These are phyloP conservation scores for Penicillium cosmopolitanum DNA, from an alignment of 495 filamentous ascomycete genomes.

Conservation along the genomic window DNA sequence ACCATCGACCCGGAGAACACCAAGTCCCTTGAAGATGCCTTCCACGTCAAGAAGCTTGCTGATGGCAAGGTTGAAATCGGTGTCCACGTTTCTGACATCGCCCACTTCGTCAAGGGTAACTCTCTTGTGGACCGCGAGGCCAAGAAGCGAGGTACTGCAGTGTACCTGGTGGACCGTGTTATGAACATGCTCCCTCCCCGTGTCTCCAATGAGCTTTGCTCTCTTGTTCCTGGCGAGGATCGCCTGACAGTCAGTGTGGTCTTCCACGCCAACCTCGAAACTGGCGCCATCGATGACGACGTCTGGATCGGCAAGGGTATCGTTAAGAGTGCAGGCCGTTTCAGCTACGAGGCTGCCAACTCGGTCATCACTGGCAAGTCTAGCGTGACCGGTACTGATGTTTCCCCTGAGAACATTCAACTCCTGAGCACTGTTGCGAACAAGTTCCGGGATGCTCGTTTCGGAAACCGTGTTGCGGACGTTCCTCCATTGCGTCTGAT, in stretches of 20 bases:
- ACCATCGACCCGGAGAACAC: slow-evolving; percentile 85
- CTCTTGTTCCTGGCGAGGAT: slow-evolving; percentile 81
- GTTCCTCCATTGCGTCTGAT: slow-evolving; percentile 86
- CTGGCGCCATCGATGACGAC: slow-evolving; percentile 74
- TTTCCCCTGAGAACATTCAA: slow-evolving; percentile 70
- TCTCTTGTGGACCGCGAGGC: slow-evolving; percentile 96
- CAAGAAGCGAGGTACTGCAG: slow-evolving; percentile 95
- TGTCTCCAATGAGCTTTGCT: slow-evolving; percentile 84
- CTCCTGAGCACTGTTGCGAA: slow-evolving; percentile 77
- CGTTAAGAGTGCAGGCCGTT: slow-evolving; percentile 84
- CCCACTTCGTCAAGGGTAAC: slow-evolving; percentile 95
- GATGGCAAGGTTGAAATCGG: slow-evolving; percentile 92
- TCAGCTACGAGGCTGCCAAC: slow-evolving; percentile 85
- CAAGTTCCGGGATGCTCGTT: slow-evolving; percentile 85
- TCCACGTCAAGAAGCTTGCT: slow-evolving; percentile 80
- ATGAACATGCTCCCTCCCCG: slow-evolving; percentile 89
- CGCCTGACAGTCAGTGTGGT: slow-evolving; percentile 90
- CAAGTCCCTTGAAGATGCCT: slow-evolving; percentile 85
- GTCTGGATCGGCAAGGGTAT: slow-evolving; percentile 94
- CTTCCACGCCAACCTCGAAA: slow-evolving; percentile 80
- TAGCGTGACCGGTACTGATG: slow-evolving; percentile 59
- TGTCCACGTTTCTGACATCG: slow-evolving; percentile 93
- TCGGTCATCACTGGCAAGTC: slow-evolving; percentile 66
- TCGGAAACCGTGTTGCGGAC: slow-evolving; percentile 73
- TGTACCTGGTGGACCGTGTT: slow-evolving; percentile 87